Base-by-base conservation (phyloP, 129 eudicot species). In the Centrapalus pauciflorus region DNA sequence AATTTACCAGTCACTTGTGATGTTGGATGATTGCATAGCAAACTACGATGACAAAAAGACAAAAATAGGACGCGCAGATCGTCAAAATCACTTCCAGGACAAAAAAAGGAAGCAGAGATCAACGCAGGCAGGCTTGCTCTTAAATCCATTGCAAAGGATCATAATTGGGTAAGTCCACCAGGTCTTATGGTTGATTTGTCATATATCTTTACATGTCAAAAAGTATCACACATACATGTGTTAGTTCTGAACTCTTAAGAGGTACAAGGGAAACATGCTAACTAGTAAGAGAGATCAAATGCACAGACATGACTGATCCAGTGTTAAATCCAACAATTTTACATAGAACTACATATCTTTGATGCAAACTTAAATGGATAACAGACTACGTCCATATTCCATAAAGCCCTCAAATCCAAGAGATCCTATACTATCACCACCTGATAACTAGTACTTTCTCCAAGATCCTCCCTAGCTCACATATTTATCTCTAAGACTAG, bases 401-500 rank as follows among this genome's bases (percentile, higher is more conserved):
- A 14, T 45, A 61, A 30, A 23, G 52, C 51, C 69, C 37, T 70
- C 34, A 40, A 70, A 29, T 28, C 67, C 46, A 57, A 70, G 10
- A 43, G 48, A 30, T 58, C 17, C 21, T n/a, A 23, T 30, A 34
- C 19, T 27, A 37, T 54, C 7, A 43, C 34, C 58, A 29, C 58
- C 64, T 35, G 49, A 24, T 27, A 26, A 34, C 38, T 68, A 13
- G 35, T 35, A 4, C 7, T 20, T 43, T 41, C 3, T 48, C 20
- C 74, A 46, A 45, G 25, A 12, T 16, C 27, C 70, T 29, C 70
- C 33, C 74, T 16, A 57, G 35, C 28, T 29, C 16, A 40, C 55
- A 55, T 40, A 55, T 38, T 38, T 38, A 69, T 41, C 74, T 69
- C 65, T 49, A 65, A 46, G 28, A 65, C 57, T 65, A 27, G n/a